phyloP scores from a whole-genome alignment of 495 filamentous ascomycete species.

The Haplographium delicatum region DNA sequence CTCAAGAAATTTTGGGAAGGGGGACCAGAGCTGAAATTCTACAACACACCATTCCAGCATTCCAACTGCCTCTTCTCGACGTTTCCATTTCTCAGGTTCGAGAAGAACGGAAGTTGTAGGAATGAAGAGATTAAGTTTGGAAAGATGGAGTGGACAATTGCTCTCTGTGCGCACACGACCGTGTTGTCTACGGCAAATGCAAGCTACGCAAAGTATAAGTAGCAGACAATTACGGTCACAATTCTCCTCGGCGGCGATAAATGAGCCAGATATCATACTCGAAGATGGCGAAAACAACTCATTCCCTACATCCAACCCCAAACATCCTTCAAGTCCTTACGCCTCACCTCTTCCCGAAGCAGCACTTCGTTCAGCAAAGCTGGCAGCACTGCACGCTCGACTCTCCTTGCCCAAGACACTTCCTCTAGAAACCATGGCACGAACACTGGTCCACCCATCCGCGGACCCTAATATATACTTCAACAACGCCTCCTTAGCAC shows the following conservation, averaged over 20 bases:
- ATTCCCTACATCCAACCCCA: neutral
- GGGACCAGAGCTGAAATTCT: conserved; percentile 20
- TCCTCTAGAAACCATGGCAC: conserved; percentile 79
- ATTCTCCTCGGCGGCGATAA: conserved; percentile 14
- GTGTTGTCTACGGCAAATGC: conserved; percentile 43
- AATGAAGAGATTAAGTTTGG: conserved; percentile 49
- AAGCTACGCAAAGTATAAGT: conserved; percentile 20
- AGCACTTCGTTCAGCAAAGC: conserved; percentile 77
- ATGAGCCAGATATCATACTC: conserved; percentile 11
- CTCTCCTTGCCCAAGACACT: conserved; percentile 76
- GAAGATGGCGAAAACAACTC: conserved; percentile 18
- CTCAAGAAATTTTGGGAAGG: conserved; percentile 26
- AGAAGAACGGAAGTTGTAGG: conserved; percentile 83
- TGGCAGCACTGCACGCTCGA: conserved; percentile 88
- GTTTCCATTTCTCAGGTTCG: conserved; percentile 33
- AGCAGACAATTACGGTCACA: conserved; percentile 16
- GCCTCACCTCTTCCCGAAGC: conserved; percentile 65
- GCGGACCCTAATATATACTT: conserved; percentile 70
- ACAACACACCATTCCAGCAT: conserved; percentile 24
- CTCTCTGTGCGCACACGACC: conserved; percentile 38
- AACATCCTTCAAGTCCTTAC: neutral
- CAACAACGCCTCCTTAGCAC: conserved; percentile 78
- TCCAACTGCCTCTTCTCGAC: conserved; percentile 23
- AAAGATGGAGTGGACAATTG: conserved; percentile 67
- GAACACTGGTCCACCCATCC: conserved; percentile 76